A percentile compares a stretch with the other conserved stretches of the same genome.
Conservation (phyloP, 176 grass and related monocot species). For the Eleusine indica region DNA sequence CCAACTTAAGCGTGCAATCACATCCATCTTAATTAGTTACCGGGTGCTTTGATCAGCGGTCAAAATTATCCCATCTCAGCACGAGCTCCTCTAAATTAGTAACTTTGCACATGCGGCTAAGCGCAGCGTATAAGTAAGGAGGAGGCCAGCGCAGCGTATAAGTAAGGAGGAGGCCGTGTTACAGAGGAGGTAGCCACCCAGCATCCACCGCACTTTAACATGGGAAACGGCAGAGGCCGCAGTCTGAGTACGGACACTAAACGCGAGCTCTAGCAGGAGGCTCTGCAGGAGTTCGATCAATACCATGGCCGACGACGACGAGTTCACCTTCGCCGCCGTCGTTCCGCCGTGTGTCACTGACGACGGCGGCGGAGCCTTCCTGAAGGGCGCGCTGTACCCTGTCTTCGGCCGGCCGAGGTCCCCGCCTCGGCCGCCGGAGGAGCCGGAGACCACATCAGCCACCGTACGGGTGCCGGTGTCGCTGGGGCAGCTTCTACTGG, state of each 20-base stretch:
- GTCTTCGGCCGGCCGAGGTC: constrained; percentile 62
- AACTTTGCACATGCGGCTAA: background rate
- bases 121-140: background rate
- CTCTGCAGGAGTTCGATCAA: background rate
- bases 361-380: background rate
- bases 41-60: background rate
- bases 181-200: background rate
- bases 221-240: background rate
- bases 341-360: background rate
- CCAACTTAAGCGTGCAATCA: constrained; percentile 7
- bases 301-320: constrained; percentile 10
- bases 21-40: background rate
- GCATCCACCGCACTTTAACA: background rate
- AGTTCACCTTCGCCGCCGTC: constrained; percentile 52
- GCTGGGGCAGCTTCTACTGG: constrained; percentile 46
- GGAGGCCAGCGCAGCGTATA: constrained; percentile 2
- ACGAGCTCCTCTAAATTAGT: background rate
- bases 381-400: constrained; percentile 51
- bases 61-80: background rate
- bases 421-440: constrained; percentile 19
- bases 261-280: background rate
- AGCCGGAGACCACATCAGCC: constrained; percentile 4
- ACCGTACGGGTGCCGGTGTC: constrained; percentile 49
- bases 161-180: background rate
- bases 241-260: background rate